Base-by-base conservation (phyloP, 1,284 basidiomycete species). In the Trichosporon faecale region DNA sequence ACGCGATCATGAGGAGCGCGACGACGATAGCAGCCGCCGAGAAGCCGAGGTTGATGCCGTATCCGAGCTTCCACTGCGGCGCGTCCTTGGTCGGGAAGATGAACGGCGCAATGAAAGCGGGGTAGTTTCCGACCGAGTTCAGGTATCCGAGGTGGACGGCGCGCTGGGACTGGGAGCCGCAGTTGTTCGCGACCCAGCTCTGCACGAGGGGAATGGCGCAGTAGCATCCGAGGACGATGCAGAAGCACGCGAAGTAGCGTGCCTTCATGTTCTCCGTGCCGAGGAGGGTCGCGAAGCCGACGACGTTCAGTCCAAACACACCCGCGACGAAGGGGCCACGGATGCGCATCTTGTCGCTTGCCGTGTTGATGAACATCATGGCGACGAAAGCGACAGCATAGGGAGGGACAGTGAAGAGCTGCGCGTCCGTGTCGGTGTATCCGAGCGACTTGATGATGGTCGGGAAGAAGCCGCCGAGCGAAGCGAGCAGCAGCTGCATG, bases 381-480 rank as follows among this genome's bases (percentile, higher is more conserved):
- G 31, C 70, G 57, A 72, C 70, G 40, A 73, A 70, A 12, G 72
- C 74, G 65, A 73, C 68, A 0, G 70, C 74, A 33, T 75, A 72
- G 1, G 74, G 74, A 2, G 74, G 74, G 16, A 75, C 72, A n/a
- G 72, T 75, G 52, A 86, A 84, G 9, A 88, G 83, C 76, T 88
- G 87, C 0, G 86, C 86, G 61, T 82, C 76, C 29, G 85, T 78
- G 18, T 33, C 21, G 21, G 79, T 81, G 77, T 86, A 87, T 1
- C 87, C 87, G 21, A 88, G 76, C 80, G 83, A 29, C 70, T 86
- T 86, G 69, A 93, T 88, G 76, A 94, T 92, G 0, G 92, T 93
- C 0, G 92, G 92, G 23, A 94, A 84, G 82, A 94, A 94, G 0
- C 91, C 92, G 2, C 89, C 88, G 55, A 91, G 89, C 7, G 90